Conservation (phyloP, 805 yeast species). For the Saccharomycopsis amapae region DNA sequence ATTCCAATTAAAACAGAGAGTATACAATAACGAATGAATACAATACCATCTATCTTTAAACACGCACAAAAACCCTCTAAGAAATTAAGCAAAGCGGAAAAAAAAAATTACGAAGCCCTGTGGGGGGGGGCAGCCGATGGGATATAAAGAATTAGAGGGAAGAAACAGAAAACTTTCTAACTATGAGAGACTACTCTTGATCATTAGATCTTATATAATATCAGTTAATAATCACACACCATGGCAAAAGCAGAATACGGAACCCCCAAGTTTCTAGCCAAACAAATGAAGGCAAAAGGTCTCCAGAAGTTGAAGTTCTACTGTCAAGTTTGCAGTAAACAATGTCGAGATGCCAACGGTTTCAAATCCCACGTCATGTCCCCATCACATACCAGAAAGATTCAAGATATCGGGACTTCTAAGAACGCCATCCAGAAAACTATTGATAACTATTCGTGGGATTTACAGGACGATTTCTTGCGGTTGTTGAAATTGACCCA, state of each 20-base stretch:
- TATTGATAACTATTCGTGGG: conserved; percentile 50
- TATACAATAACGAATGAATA: no score
- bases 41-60: no score
- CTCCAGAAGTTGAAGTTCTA: conserved; percentile 80
- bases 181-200: no score
- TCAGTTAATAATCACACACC: no score
- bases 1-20: no score
- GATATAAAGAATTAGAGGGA: no score
- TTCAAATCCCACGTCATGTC: conserved; percentile 83
- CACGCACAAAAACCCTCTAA: no score
- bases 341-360: conserved; percentile 94
- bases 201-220: no score
- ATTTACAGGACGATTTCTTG: conserved; percentile 60
- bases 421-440: conserved; percentile 27
- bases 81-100: no score
- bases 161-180: no score
- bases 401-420: conserved; percentile 40
- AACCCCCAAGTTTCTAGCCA: conserved; percentile 63
- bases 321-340: conserved; percentile 88
- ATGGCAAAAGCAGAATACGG: conserved; percentile 59
- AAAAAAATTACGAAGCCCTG: no score
- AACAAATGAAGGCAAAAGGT: conserved; percentile 74
- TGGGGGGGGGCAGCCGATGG: no score
- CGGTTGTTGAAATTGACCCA: conserved; percentile 56
- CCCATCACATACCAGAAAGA: conserved; percentile 63